These are phyloP conservation scores for Cucumis hystrix DNA, from an alignment of 306 rosid genomes.

Conservation along the genomic window DNA sequence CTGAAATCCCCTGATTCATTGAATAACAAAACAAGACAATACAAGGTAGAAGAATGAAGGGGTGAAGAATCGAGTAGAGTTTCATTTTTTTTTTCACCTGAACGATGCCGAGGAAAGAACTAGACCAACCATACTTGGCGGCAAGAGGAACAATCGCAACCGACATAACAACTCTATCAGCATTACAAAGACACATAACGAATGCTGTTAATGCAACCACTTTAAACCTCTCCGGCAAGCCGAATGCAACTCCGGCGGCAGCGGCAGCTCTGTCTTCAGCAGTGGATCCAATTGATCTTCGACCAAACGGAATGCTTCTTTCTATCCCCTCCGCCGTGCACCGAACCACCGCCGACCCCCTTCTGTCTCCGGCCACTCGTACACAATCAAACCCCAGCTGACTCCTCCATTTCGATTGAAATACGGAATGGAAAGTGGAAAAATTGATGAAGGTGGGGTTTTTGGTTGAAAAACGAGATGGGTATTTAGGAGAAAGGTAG, in stretches of 20 bases:
- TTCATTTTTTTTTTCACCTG: slow-evolving; percentile 38
- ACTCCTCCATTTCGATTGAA: neutral
- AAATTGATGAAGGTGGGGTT: neutral
- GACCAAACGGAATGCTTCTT: neutral
- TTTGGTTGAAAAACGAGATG: neutral
- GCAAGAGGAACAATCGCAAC: slow-evolving; percentile 87
- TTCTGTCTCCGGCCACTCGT: neutral
- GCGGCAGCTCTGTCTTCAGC: neutral
- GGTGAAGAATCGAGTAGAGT: neutral
- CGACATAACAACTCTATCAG: slow-evolving; percentile 93
- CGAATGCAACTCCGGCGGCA: neutral
- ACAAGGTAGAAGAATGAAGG: neutral
- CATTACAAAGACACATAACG: slow-evolving; percentile 85
- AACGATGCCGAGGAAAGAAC: slow-evolving; percentile 73
- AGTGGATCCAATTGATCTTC: neutral
- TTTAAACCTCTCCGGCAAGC: slow-evolving; percentile 60
- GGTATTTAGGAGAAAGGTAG: neutral
- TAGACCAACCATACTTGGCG: slow-evolving; percentile 67
- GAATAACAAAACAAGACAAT: neutral
- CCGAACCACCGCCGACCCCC: neutral
- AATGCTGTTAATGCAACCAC: slow-evolving; percentile 63
- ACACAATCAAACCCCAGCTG: neutral
- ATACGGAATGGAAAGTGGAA: neutral
- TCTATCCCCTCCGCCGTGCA: slow-evolving; percentile 4
- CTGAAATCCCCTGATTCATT: neutral